Evolutionary conservation across 2,329 filamentous ascomycete species (phyloP).

Genomic region (Ramichloridium luteum): DNA sequence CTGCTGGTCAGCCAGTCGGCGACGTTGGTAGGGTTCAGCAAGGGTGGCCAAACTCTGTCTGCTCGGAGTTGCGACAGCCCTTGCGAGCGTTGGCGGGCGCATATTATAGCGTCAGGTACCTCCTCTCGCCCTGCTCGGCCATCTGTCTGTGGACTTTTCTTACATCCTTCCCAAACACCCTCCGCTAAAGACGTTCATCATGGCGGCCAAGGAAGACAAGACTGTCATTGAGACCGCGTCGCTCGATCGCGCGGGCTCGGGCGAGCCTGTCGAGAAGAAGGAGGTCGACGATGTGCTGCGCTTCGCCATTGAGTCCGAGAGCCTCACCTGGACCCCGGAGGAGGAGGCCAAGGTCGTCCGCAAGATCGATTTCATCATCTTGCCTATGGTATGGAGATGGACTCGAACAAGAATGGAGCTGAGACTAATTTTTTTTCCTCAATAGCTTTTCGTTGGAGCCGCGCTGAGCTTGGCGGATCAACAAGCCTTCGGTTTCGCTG

Average conservation of each 20-base stretch:
- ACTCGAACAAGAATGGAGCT: too few species aligned
- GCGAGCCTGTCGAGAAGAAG: background rate
- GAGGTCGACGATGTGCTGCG: conserved; percentile 3
- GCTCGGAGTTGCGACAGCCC: too few species aligned
- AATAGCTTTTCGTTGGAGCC: conserved; percentile 2
- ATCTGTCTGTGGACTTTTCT: too few species aligned
- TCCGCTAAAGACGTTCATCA: too few species aligned
- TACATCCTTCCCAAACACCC: too few species aligned
- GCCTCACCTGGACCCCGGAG: conserved; percentile 8
- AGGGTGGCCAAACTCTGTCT: too few species aligned
- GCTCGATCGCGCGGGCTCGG: background rate
- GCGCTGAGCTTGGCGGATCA: conserved; percentile 1
- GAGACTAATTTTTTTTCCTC: too few species aligned
- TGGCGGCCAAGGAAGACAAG: conserved; percentile 2
- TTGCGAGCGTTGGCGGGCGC: too few species aligned
- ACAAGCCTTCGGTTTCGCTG: conserved; percentile 3
- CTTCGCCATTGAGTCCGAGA: background rate
- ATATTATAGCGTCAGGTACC: too few species aligned
- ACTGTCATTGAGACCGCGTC: conserved; percentile 1
- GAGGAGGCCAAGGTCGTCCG: conserved; percentile 19
- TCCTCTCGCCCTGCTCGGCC: too few species aligned
- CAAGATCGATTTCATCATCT: conserved; percentile 31
- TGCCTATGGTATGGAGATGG: conserved; percentile 32
- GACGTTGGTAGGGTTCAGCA: too few species aligned
- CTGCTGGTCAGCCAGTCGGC: too few species aligned